Percentiles rank a stretch among this genome's conserved stretches.
These are phyloP conservation scores for Epicoccum nigrum DNA, from an alignment of 2,329 filamentous ascomycete species.

Conservation along the genomic window DNA sequence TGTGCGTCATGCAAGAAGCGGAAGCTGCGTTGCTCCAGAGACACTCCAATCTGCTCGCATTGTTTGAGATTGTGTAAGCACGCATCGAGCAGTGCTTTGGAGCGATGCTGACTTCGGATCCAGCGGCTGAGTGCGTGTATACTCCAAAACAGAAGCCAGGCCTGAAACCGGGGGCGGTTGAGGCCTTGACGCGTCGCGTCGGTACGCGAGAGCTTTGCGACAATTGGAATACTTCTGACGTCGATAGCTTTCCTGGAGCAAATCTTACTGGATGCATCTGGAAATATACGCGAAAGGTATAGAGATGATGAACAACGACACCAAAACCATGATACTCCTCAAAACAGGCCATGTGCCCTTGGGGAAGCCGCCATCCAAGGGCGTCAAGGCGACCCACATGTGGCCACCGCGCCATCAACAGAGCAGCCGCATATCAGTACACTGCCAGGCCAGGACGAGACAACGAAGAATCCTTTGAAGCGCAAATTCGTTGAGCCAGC, in stretches of 20 bases:
- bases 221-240: conserved; percentile 17
- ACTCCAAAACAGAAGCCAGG: conserved; percentile 44
- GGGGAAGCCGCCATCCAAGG: conserved; percentile 1
- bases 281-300: conserved; percentile 34
- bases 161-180: conserved; percentile 42
- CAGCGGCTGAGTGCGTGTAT: conserved; percentile 40
- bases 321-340: not conserved
- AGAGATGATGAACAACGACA: conserved; percentile 5
- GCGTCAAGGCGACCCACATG: not conserved
- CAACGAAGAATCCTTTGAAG: conserved; percentile 27
- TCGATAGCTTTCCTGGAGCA: conserved; percentile 35
- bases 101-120: conserved; percentile 16
- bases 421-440: not conserved
- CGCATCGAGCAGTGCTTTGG: not conserved
- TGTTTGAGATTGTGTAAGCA: conserved; percentile 41
- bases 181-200: conserved; percentile 42
- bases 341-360: not conserved
- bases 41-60: conserved; percentile 41
- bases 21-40: conserved; percentile 41
- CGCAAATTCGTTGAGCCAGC: conserved; percentile 29
- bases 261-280: conserved; percentile 38
- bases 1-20: conserved; percentile 43
- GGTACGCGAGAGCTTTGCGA: conserved; percentile 22
- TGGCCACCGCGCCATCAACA: not conserved
- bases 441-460: not conserved